Base-by-base conservation (phyloP, 2,329 filamentous ascomycete genomes). In the Monosporascus sp. region DNA sequence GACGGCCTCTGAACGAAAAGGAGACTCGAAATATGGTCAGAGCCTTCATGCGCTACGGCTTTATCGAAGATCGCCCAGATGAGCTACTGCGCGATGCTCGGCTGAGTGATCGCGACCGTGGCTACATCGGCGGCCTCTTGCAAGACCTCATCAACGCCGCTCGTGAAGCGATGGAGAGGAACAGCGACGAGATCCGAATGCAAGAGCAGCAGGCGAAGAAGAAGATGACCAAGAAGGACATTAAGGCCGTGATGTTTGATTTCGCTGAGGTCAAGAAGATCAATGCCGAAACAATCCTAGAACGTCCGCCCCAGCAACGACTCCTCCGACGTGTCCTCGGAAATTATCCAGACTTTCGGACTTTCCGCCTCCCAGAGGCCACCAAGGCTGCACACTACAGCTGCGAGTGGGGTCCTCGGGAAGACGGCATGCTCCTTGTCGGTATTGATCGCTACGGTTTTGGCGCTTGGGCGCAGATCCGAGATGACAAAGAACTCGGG, bases 341-440 rank as follows among this genome's bases (percentile, higher is more conserved):
- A n/a, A 80, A 83, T 46, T 72, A 78, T 22, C 66, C 83, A 20
- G 90, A 97, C 62, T 88, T 84, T 72, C 83, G 79, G 61, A 87
- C 82, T 46, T 99, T 97, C 73, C 86, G 92, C 22, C 82, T 99
- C 31, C 84, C 89, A 0, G 93, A 97, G 66, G 94, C 94, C 3
- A 92, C 89, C 14, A 99, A 99, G 68, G 85, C 87, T 22, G 91
- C 94, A 3, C 88, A 90, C 64, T 99, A 97, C 71, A 89, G 86
- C 45, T 97, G 91, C 65, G 78, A 89, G 25, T 99, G 94, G 94
- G 91, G 92, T 49, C 85, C 90, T 2, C 86, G 88, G 56, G 94
- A 99, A 70, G 94, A 99, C 68, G 94, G 90, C 49, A 99, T 99
- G 94, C 84, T 99, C 47, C 88, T 95, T 52, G 83, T 97, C 41